A percentile compares a stretch with the other conserved stretches of the same genome.
Conservation (phyloP, 73 alveolate species). For the Paramecium sonneborni region DNA sequence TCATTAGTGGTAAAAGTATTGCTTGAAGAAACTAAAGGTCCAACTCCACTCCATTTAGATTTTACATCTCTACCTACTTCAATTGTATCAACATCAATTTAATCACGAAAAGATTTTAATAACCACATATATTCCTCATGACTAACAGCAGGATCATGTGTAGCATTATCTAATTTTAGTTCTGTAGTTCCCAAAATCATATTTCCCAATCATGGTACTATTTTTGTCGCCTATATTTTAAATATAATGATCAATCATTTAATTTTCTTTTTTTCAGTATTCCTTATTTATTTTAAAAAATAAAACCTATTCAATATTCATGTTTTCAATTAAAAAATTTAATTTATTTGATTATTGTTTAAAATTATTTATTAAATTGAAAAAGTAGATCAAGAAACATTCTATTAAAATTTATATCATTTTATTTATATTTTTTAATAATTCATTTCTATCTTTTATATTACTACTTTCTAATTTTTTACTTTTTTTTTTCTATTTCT, state of each 20-base stretch:
- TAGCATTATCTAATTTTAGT: constrained; percentile 64
- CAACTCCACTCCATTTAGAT: constrained; percentile 82
- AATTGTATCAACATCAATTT: constrained; percentile 11
- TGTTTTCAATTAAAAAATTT: no score
- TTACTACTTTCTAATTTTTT: neutral
- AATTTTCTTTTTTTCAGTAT: no score
- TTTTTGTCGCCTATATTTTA: no score
- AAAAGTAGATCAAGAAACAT: neutral
- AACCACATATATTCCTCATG: constrained; percentile 58
- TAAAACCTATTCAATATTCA: no score
- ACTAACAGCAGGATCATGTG: constrained; percentile 55
- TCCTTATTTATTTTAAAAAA: no score
- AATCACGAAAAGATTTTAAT: constrained; percentile 44
- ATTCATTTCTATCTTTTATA: neutral
- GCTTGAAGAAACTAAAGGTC: constrained; percentile 80
- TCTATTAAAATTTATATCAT: neutral
- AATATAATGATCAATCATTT: no score
- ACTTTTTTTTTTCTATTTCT: neutral
- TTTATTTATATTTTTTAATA: neutral
- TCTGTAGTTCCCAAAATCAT: constrained; percentile 91
- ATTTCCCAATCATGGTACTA: constrained; percentile 80
- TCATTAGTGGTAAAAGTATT: constrained; percentile 62
- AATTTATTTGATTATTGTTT: no score
- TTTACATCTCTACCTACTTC: constrained; percentile 58
- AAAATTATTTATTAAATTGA: no score